A percentile compares a stretch with the other conserved stretches of the same genome.
phyloP scores from a whole-genome alignment of 805 yeast species.

The Spathaspora hagerdaliae region DNA sequence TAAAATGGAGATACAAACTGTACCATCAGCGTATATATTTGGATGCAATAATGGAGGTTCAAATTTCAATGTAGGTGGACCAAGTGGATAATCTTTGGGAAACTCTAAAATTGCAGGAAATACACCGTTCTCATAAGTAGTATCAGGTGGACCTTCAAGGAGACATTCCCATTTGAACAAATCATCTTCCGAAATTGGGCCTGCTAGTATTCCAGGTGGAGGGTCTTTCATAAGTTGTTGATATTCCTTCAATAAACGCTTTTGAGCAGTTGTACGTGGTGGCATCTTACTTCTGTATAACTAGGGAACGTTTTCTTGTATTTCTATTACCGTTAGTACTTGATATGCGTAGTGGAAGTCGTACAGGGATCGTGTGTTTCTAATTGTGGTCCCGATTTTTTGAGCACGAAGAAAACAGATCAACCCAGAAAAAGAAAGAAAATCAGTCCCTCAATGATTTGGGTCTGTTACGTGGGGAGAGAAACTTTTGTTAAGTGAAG shows the following conservation, averaged over 20 bases:
- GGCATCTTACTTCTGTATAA: slow-evolving; percentile 13
- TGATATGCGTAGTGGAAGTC: too few relatives aligned
- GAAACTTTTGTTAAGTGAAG: too few relatives aligned
- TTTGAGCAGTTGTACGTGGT: slow-evolving; percentile 65
- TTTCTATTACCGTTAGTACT: too few relatives aligned
- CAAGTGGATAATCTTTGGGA: slow-evolving; percentile 77
- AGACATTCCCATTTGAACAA: slow-evolving; percentile 81
- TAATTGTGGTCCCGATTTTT: too few relatives aligned
- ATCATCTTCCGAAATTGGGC: slow-evolving; percentile 75
- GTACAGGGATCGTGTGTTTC: too few relatives aligned
- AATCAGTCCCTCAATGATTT: too few relatives aligned
- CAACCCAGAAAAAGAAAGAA: too few relatives aligned
- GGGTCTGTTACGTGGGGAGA: too few relatives aligned
- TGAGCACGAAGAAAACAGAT: too few relatives aligned
- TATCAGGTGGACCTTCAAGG: slow-evolving; percentile 77
- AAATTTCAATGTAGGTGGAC: slow-evolving; percentile 74
- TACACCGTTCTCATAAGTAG: slow-evolving; percentile 86
- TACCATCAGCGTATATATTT: slow-evolving; percentile 89
- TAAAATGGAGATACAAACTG: slow-evolving; percentile 90
- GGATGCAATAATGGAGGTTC: slow-evolving; percentile 89
- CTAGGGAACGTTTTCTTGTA: too few relatives aligned
- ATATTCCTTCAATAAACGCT: slow-evolving; percentile 81
- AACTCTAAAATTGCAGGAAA: slow-evolving; percentile 71
- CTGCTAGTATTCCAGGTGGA: slow-evolving; percentile 94
- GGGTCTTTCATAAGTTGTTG: slow-evolving; percentile 82